Evolutionary conservation across 768 basidiomycete species (phyloP).

Genomic region (Termitomyces sp.): DNA sequence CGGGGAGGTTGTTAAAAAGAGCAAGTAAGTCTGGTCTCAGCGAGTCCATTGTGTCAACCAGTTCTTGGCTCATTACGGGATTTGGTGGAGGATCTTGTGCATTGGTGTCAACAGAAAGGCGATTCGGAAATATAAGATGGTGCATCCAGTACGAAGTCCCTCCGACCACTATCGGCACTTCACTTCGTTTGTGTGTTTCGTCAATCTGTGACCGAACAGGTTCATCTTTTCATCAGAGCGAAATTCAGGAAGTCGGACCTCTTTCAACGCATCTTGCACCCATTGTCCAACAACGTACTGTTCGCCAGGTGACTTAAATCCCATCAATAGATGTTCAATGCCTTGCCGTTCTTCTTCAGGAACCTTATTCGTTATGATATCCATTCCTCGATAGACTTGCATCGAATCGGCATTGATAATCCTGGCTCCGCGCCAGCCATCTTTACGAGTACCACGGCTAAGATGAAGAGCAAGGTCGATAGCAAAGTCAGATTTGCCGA

Average conservation of each 20-base stretch:
- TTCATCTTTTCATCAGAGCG: background rate
- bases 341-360: slow-evolving; percentile 71
- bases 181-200: slow-evolving; percentile 55
- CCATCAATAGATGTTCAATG: slow-evolving; percentile 87
- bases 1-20: slow-evolving; percentile 57
- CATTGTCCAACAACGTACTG: slow-evolving; percentile 88
- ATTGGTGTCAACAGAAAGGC: slow-evolving; percentile 39
- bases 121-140: slow-evolving; percentile 86
- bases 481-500: slow-evolving; percentile 92
- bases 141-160: slow-evolving; percentile 99
- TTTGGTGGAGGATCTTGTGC: slow-evolving; percentile 10
- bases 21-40: slow-evolving; percentile 44
- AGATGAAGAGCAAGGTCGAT: slow-evolving; percentile 78
- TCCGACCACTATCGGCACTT: slow-evolving; percentile 88
- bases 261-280: slow-evolving; percentile 74
- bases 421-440: slow-evolving; percentile 57
- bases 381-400: slow-evolving; percentile 92
- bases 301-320: slow-evolving; percentile 80
- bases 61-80: slow-evolving; percentile 18
- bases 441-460: slow-evolving; percentile 26
- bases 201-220: slow-evolving; percentile 51
- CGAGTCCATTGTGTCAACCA: slow-evolving; percentile 37
- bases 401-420: slow-evolving; percentile 97
- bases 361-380: slow-evolving; percentile 94
- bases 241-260: slow-evolving; percentile 16